Evolutionary conservation across 352 stramenopile species (phyloP), one percentile per base, ranked within the genome.

Genomic region (Phytophthora cryptogea): DNA sequence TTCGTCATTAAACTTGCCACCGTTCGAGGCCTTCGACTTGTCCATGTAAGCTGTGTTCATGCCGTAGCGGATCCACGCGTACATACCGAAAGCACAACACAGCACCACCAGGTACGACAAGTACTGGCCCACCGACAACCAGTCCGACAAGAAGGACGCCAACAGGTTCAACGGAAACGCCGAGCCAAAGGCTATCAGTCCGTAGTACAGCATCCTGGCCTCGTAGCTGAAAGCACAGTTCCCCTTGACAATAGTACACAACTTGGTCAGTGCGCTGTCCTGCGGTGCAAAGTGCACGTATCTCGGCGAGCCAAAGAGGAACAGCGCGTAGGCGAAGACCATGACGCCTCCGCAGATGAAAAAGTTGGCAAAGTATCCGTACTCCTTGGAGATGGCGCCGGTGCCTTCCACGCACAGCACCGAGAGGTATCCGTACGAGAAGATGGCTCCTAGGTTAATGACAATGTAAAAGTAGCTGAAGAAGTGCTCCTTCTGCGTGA

Each of bases 391-490:
- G 28, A 96, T 93, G 1, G 81, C 54, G 0, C 80, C 78, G 0
- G 86, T 79, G 13, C 91, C 91, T 66, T 96, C 75, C 5, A 97
- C 87, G 57, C 86, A 97, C 0, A 97, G 74, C 35, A 95, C 82
- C 11, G 87, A 94, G 2, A 97, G 66, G 50, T 97, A 93, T 7
- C 85, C 89, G 70, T 96, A 97, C 39, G 88, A 95, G 48, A 97
- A 90, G 56, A 96, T 84, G 16, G 91, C 88, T 50, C 91, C 91
- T 42, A 96, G 68, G 63, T 97, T 97, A 59, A 97, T 94, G 39
- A 91, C 81, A 57, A 89, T 92, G 76, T 97, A 96, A 69, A 97
- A 97, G 57, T 92, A 97, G 61, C 75, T 90, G 70, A 97, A 97
- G 50, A 96, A 97, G 26, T 83, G 80, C 30, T 90, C 72, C 52